Base-by-base conservation (phyloP, 164 flowering plant genomes). In the Berberis vulgaris region DNA sequence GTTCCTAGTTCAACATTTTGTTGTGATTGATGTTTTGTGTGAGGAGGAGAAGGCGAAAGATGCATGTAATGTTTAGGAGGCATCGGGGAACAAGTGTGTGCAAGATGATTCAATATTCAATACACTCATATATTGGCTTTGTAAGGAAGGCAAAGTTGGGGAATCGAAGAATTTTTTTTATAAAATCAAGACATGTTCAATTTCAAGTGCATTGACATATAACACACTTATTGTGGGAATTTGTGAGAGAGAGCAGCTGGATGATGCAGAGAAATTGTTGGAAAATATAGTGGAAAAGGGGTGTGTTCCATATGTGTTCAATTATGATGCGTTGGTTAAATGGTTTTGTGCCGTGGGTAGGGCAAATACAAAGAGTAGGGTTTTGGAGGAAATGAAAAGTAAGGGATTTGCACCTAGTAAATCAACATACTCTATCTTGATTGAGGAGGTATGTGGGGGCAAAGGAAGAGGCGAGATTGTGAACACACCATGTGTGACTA, bases 81-180 rank as follows among this genome's bases (percentile, higher is more conserved):
- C 86, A 57, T 75, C 88, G 83, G 78, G 72, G 71, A 86, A 81
- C 64, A 84, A 88, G 68, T 79, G 81, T 61, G 80, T 80, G 7
- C 96, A 86, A 0, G 96, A 86, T 77, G 80, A 85, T 74, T 83
- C 83, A 0, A 79, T 89, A 39, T 73, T 79, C 1, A 83, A 91
- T 67, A 81, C 96, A 0, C 86, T 93, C 46, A 80, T 89, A 11
- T 81, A 89, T 68, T 93, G 97, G 94, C 81, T 90, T 13, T 88
- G 93, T 65, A 88, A 90, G 78, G 65, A 85, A 13, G 94, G 87
- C 70, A 79, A 78, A 58, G 56, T 86, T 52, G 61, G 58, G 81
- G 98, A 91, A 65, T 95, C 96, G 1, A 83, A 77, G 80, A 86
- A 82, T 66, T 61, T 86, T 57, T 86, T 92, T 75, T 82, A 85